Conservation (phyloP, 1,139 yeast species). For the Protomyces inouyei region DNA sequence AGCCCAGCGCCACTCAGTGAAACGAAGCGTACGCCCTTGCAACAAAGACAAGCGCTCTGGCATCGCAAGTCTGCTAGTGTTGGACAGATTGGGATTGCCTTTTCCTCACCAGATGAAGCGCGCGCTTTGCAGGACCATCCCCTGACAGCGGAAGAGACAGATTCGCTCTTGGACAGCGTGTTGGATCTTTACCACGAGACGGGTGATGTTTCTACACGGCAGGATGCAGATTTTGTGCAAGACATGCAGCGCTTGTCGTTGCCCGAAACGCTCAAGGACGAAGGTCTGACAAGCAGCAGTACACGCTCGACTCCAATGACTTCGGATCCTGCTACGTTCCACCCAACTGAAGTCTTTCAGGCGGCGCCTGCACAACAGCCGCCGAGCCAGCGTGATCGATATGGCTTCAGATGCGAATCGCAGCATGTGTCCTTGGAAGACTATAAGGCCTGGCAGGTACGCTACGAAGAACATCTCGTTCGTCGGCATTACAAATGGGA, state of each 20-base stretch:
- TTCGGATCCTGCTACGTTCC: background rate
- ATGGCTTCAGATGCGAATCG: slow-evolving; percentile 20
- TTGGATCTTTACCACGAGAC: slow-evolving; percentile 19
- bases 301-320: background rate
- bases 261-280: background rate
- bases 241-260: background rate
- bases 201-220: background rate
- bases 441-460: slow-evolving; percentile 24
- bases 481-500: slow-evolving; percentile 75
- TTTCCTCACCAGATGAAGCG: slow-evolving; percentile 14
- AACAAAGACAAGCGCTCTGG: background rate
- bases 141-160: background rate
- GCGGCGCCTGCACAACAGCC: background rate
- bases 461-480: slow-evolving; percentile 49
- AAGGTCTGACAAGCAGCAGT: background rate
- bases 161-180: slow-evolving; percentile 4
- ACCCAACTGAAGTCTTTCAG: background rate
- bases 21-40: too few species aligned
- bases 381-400: slow-evolving; percentile 9
- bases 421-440: slow-evolving; percentile 4
- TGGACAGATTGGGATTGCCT: slow-evolving; percentile 13
- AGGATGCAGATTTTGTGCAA: background rate
- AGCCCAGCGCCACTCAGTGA: background rate
- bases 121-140: slow-evolving; percentile 3
- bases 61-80: background rate